Evolutionary conservation across 1,284 basidiomycete genomes (phyloP).

Genomic region (Boletus semigastroideus): DNA sequence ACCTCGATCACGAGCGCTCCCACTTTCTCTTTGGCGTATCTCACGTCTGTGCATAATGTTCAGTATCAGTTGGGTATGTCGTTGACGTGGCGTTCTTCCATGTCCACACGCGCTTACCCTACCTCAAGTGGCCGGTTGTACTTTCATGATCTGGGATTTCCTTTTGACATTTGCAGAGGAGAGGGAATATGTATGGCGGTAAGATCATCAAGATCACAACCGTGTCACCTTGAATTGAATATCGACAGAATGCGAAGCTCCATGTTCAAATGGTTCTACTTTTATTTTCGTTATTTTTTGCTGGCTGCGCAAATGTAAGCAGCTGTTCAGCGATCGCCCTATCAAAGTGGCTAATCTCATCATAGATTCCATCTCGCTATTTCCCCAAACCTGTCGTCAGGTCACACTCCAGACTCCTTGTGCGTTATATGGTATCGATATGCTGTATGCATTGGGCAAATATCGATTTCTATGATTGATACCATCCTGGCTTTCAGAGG

Average conservation of each 20-base stretch:
- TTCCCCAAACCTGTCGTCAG: conserved; percentile 14
- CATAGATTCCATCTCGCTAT: conserved; percentile 14
- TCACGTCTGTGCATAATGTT: conserved; percentile 7
- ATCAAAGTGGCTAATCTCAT: neutral
- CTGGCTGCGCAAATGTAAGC: conserved; percentile 18
- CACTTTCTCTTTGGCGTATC: conserved; percentile 8
- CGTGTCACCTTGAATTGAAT: neutral
- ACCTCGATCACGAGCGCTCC: neutral
- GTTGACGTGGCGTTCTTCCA: neutral
- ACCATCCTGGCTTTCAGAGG: conserved; percentile 19
- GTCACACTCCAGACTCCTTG: neutral
- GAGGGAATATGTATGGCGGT: conserved; percentile 26
- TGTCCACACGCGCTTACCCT: neutral
- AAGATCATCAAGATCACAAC: neutral
- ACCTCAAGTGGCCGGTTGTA: conserved; percentile 15
- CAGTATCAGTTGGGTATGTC: conserved; percentile 14
- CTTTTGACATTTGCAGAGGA: conserved; percentile 20
- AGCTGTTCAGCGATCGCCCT: too few species aligned
- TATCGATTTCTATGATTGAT: conserved; percentile 10
- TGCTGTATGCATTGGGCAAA: neutral
- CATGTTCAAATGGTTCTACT: conserved; percentile 22
- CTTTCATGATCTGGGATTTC: conserved; percentile 20
- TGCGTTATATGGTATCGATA: conserved; percentile 21
- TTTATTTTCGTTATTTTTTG: conserved; percentile 22
- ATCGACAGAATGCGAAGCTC: conserved; percentile 13